Base-by-base conservation (phyloP, 257 asterid species). In the Cruciata laevipes region DNA sequence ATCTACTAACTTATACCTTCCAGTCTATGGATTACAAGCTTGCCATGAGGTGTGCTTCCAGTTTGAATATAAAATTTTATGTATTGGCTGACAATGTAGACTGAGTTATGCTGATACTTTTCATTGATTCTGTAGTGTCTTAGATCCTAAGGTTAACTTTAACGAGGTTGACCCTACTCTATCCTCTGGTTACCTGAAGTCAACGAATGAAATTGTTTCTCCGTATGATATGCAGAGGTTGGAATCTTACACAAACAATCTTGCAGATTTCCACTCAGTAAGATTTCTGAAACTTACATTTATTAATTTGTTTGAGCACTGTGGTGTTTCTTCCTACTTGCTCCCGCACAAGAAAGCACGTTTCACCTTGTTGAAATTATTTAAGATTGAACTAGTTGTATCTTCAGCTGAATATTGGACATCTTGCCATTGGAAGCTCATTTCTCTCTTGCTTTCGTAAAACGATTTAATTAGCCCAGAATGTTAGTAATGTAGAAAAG, bases 1-100 rank as follows among this genome's bases (percentile, higher is more conserved):
- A 79, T 70, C 78, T 72, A 67, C 74, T 94, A 71, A 71, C 76
- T 67, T 78, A 82, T 57, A 63, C 77, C 75, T 94, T 88, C 74
- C 82, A 83, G 25, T 66, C 72, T 74, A 94, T 94, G 97, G 95
- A 94, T n/a, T 87, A 78, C 86, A 94, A 86, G 88, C 97, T 94
- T 75, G 97, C 97, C 20, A 83, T 94, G 97, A 85, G 97, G 98
- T 27, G 2, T 27, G 30, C 30, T 27, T 27, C 30, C 30, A 27
- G 30, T 87, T 70, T 74, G 84, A 25, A 27, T 53, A 35, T 32
- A 42, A 63, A 67, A 17, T 24, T 68, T 52, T 57, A 12, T 69
- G 65, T 67, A 17, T 72, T 67, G 49, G 71, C 32, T 77, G 31
- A 40, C 57, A 37, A 63, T 65, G 59, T 67, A 17, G 42, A 52